Conservation (phyloP, 768 basidiomycete genomes). For the Pulveroboletus frians region DNA sequence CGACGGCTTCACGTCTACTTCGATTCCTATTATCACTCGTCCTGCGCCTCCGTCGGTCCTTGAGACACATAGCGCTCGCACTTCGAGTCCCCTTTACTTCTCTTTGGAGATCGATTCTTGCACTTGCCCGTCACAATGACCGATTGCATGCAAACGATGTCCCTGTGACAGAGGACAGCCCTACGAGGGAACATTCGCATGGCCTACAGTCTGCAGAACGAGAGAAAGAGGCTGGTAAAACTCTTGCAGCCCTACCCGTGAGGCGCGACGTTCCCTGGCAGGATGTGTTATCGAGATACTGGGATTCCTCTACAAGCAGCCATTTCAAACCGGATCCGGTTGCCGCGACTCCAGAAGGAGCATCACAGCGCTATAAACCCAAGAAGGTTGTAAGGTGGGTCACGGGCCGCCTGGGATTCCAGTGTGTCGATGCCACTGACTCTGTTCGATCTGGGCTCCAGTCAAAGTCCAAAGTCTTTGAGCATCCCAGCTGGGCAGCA, state of each 20-base stretch:
- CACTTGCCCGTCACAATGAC: not conserved
- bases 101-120: conserved; percentile 4
- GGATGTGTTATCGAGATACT: not conserved
- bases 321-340: not conserved
- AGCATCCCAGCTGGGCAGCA: conserved; percentile 8
- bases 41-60: not conserved
- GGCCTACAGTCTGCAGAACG: too few relatives aligned
- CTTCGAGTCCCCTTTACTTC: conserved; percentile 1
- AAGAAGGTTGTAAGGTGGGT: not conserved
- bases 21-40: conserved; percentile 8
- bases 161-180: not conserved
- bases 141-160: not conserved
- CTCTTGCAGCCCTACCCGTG: conserved; percentile 7
- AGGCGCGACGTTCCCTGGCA: not conserved
- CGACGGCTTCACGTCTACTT: not conserved
- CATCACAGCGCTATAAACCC: conserved; percentile 8
- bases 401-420: not conserved
- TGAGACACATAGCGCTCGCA: not conserved
- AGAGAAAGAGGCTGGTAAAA: not conserved
- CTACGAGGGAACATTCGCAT: not conserved
- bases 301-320: not conserved
- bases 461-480: not conserved
- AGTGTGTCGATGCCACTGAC: not conserved
- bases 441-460: not conserved
- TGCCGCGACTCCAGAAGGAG: conserved; percentile 7